phyloP scores from a whole-genome alignment of 176 grass and related monocot species.

The Bromus sterilis region DNA sequence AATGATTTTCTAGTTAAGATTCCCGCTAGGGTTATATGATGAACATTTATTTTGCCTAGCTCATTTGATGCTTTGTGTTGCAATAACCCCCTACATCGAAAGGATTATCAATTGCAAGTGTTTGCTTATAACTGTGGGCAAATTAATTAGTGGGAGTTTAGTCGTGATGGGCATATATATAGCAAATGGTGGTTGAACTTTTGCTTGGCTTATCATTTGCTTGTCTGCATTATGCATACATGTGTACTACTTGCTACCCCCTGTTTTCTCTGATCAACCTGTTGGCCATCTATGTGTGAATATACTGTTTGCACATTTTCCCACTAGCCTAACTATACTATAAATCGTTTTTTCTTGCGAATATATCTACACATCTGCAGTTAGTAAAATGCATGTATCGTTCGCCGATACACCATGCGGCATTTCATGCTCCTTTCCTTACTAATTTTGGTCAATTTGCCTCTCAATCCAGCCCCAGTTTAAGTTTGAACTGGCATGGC shows the following conservation, averaged over 20 bases:
- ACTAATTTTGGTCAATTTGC: no score
- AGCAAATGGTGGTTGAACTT: neutral
- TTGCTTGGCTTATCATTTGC: neutral
- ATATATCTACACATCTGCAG: neutral
- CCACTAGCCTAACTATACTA: neutral
- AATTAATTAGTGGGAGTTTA: neutral
- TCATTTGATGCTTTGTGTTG: constrained; percentile 23
- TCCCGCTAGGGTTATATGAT: neutral
- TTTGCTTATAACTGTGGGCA: neutral
- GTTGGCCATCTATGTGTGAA: neutral
- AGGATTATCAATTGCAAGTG: constrained; percentile 17
- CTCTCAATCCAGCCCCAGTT: no score
- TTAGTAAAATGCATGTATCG: neutral
- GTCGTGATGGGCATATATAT: neutral
- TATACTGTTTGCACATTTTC: neutral
- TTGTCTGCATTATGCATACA: neutral
- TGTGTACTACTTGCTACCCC: neutral
- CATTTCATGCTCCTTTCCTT: no score
- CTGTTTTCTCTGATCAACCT: neutral
- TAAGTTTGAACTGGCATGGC: no score
- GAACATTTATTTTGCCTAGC: neutral
- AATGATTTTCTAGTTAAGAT: neutral
- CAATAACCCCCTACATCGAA: constrained; percentile 16
- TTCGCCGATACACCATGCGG: neutral
- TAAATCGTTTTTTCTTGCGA: no score